Percentiles rank a stretch among this genome's conserved stretches.
These are phyloP conservation scores for Kwoniella dejecticola DNA, from an alignment of 768 basidiomycete genomes.

Conservation along the genomic window DNA sequence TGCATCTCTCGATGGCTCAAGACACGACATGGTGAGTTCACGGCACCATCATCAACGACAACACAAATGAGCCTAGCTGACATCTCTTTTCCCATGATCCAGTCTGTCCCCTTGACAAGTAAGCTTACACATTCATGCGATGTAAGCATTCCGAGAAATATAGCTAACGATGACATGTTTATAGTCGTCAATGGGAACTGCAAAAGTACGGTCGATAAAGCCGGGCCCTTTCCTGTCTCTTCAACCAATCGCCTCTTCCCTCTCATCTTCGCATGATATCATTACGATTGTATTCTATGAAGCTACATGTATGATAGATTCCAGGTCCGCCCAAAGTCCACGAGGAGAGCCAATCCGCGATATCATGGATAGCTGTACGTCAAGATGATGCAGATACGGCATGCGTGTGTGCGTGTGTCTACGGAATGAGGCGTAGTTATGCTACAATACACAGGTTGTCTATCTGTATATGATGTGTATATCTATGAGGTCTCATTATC, in stretches of 20 bases:
- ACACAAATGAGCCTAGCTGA: not conserved
- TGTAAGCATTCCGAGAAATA: too few relatives aligned
- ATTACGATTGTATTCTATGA: conserved; percentile 9
- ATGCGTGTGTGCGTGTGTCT: too few relatives aligned
- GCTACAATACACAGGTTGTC: not conserved
- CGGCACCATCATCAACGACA: not conserved
- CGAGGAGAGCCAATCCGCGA: not conserved
- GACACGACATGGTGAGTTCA: conserved; percentile 61
- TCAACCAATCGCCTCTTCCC: not conserved
- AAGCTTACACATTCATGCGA: too few relatives aligned
- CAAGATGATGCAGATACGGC: not conserved
- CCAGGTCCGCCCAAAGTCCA: not conserved
- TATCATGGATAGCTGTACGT: too few relatives aligned
- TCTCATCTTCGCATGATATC: not conserved
- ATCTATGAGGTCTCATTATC: too few relatives aligned
- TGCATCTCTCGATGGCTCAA: conserved; percentile 99
- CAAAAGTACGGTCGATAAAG: conserved; percentile 55
- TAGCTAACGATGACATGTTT: conserved; percentile 6
- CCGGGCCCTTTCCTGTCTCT: not conserved
- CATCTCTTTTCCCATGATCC: not conserved
- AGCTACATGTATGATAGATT: not conserved
- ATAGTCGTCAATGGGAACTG: conserved; percentile 55
- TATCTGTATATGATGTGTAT: not conserved
- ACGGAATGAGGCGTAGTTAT: too few relatives aligned
- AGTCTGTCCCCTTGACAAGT: conserved; percentile 57